Evolutionary conservation across 2,329 filamentous ascomycete genomes (phyloP).

Genomic region (Coniella lustricola): DNA sequence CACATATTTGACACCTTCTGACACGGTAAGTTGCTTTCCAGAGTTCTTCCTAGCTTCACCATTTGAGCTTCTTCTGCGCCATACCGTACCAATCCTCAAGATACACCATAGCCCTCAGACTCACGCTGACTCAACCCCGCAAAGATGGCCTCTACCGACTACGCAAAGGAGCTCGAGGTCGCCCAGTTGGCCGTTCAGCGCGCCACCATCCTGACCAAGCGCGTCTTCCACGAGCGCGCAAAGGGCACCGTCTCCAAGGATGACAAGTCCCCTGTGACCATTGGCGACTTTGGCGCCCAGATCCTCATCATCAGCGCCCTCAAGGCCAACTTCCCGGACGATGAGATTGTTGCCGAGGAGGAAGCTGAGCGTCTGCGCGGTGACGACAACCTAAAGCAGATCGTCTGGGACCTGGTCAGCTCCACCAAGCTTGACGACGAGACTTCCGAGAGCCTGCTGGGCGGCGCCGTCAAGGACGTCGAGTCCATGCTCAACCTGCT

Average conservation of each 20-base stretch:
- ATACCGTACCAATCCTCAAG: neutral
- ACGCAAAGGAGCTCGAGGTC: constrained; percentile 71
- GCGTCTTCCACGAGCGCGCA: constrained; percentile 67
- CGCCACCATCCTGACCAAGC: constrained; percentile 49
- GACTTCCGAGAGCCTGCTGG: constrained; percentile 55
- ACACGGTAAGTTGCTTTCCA: constrained; percentile 8
- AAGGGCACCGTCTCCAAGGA: constrained; percentile 93
- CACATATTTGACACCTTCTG: neutral
- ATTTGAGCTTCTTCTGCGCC: neutral
- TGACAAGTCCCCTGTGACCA: constrained; percentile 93
- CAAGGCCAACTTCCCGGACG: constrained; percentile 78
- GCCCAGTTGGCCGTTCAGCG: constrained; percentile 86
- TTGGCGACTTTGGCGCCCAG: constrained; percentile 96
- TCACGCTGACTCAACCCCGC: constrained; percentile 1
- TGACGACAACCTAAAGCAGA: constrained; percentile 60
- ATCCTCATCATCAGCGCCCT: constrained; percentile 91
- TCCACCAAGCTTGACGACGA: constrained; percentile 61
- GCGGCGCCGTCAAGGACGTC: constrained; percentile 58
- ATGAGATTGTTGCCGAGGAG: constrained; percentile 92
- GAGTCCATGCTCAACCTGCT: constrained; percentile 59
- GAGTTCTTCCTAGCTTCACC: neutral
- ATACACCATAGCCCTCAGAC: constrained; percentile 1
- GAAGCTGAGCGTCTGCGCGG: constrained; percentile 74
- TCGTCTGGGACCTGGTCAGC: constrained; percentile 80
- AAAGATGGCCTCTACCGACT: constrained; percentile 56